phyloP scores from a whole-genome alignment of 1,284 basidiomycete genomes.

The Moesziomyces sp. region DNA sequence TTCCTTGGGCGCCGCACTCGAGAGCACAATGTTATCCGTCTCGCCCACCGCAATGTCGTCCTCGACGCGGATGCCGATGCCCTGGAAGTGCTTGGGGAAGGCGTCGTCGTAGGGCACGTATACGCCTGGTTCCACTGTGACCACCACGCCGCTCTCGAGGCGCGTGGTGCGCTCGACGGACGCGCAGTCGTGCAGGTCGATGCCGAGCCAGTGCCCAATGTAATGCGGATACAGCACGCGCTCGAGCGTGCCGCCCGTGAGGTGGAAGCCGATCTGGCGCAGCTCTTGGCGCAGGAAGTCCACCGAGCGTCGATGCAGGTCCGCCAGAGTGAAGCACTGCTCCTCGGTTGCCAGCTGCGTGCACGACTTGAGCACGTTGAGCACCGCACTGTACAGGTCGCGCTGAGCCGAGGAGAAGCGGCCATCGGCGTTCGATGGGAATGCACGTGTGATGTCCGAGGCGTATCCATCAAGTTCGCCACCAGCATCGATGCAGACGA shows the following conservation, averaged over 20 bases:
- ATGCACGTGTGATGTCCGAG: conserved; percentile 95
- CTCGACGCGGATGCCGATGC: conserved; percentile 65
- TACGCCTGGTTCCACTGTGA: conserved; percentile 65
- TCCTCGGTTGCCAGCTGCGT: conserved; percentile 71
- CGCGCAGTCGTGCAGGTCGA: conserved; percentile 70
- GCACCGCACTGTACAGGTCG: conserved; percentile 86
- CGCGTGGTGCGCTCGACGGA: conserved; percentile 52
- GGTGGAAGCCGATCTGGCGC: conserved; percentile 79
- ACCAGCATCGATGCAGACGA: conserved; percentile 66
- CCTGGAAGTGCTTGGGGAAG: conserved; percentile 60
- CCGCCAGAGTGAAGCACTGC: conserved; percentile 75
- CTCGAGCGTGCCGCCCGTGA: conserved; percentile 76
- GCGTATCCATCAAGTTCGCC: conserved; percentile 81
- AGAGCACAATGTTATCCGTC: conserved; percentile 52
- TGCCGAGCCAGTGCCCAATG: conserved; percentile 84
- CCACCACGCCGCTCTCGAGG: conserved; percentile 56
- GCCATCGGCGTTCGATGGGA: conserved; percentile 73
- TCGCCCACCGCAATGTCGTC: conserved; percentile 63
- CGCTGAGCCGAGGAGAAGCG: conserved; percentile 81
- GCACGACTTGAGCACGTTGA: conserved; percentile 80
- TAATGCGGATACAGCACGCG: conserved; percentile 85
- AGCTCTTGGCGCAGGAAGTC: conserved; percentile 79
- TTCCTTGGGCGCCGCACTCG: conserved; percentile 60
- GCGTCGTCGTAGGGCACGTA: conserved; percentile 61
- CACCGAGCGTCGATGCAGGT: conserved; percentile 82